Evolutionary conservation across 2,329 filamentous ascomycete genomes (phyloP).

Genomic region (Exophiala dermatitidis): DNA sequence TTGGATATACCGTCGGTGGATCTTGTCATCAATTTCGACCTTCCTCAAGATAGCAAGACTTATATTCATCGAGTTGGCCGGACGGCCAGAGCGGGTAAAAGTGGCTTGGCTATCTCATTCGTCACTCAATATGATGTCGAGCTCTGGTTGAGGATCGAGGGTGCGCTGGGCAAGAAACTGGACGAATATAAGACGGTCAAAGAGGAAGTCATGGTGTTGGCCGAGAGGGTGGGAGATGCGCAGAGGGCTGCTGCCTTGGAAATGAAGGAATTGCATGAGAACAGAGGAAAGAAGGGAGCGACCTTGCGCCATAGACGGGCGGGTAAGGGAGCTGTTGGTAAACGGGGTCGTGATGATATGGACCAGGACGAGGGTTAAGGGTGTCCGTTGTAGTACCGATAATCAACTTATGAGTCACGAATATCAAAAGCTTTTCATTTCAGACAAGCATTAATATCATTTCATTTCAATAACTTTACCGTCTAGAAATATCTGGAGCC

Average conservation of each 20-base stretch:
- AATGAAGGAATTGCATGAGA: conserved; percentile 73
- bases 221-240: conserved; percentile 69
- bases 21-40: conserved; percentile 74
- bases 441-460: too few relatives aligned
- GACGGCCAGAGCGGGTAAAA: conserved; percentile 78
- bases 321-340: conserved; percentile 33
- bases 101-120: conserved; percentile 69
- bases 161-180: conserved; percentile 70
- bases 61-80: conserved; percentile 85
- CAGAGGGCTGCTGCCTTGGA: conserved; percentile 69
- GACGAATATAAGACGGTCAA: conserved; percentile 61
- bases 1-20: conserved; percentile 86
- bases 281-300: conserved; percentile 32
- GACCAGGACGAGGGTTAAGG: conserved; percentile 63
- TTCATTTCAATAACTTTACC: too few relatives aligned
- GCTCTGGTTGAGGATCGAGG: conserved; percentile 73
- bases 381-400: background rate
- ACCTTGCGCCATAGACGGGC: conserved; percentile 46
- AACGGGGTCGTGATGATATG: conserved; percentile 57
- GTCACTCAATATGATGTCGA: conserved; percentile 85
- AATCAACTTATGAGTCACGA: background rate
- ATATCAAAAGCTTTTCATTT: background rate
- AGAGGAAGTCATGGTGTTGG: conserved; percentile 79
- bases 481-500: too few relatives aligned
- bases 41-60: conserved; percentile 79